Evolutionary conservation across 2,329 filamentous ascomycete species (phyloP), one percentile per base, ranked within the genome.

Genomic region (Coniochaeta sp.): DNA sequence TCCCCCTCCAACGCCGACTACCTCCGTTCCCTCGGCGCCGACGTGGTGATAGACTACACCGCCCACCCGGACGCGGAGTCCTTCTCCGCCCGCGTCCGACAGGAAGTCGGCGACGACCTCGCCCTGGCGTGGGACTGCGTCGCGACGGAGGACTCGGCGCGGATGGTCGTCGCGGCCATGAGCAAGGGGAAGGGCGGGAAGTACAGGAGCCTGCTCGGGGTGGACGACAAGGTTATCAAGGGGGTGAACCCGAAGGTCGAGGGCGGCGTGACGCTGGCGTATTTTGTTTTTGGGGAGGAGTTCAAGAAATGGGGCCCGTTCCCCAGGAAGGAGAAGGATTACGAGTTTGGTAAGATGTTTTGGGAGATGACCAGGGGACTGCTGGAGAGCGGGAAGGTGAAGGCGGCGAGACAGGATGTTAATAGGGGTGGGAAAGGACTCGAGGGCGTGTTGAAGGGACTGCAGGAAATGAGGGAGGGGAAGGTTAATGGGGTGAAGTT

Each of bases 11-110:
- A 75, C 57, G 64, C 65, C 38, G 67, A 64, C 1, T 66, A 71
- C 6, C 66, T 74, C 24, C 63, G 63, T 51, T 62, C 60, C 0
- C 67, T 72, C 7, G 77, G 77, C 18, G 77, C 76, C 6, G 70
- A 71, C 22, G 60, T 61, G 4, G 67, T 66, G 24, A 73, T 78
- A 53, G 74, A 81, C 64, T 76, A 80, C 63, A 62, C 77, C 52
- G 73, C 81, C 64, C 76, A 79, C 63, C 61, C 59, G 16, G 53
- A 60, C 10, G 52, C 56, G 1, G 56, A 48, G 3, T 5, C 51
- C 3, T 58, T 54, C 16, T 58, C 54, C 3, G 51, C 22, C 0
- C 52, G 59, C 1, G 64, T 68, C 35, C 55, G 51, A 6, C 51
- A 56, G n/a, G 51, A 58, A 33, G 62, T 58, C 24, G 51, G 54